Evolutionary conservation across 257 asterid species (phyloP).

Genomic region (Solanum megistacrolobum): DNA sequence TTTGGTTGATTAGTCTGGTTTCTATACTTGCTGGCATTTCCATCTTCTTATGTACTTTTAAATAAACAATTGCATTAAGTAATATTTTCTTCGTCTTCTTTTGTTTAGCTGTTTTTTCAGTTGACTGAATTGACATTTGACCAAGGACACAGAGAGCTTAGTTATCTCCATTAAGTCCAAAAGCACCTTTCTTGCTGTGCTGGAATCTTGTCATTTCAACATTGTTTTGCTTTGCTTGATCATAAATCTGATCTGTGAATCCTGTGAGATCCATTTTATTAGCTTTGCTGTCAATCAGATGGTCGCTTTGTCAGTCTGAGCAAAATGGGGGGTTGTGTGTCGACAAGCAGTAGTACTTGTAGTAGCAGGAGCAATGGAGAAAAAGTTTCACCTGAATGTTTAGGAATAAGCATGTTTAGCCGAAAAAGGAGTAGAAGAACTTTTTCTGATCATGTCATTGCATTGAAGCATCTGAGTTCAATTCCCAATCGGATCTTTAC

Average conservation of each 20-base stretch:
- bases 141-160: conserved; percentile 18
- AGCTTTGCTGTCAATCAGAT: conserved; percentile 21
- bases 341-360: conserved; percentile 67
- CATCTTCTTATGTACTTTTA: conserved; percentile 12
- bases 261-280: conserved; percentile 13
- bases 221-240: neutral
- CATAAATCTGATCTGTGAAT: neutral
- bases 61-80: conserved; percentile 26
- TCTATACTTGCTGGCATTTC: conserved; percentile 12
- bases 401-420: conserved; percentile 46
- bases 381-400: conserved; percentile 48
- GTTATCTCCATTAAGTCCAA: neutral
- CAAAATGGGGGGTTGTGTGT: conserved; percentile 88
- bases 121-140: conserved; percentile 37
- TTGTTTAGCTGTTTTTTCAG: conserved; percentile 42
- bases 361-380: conserved; percentile 74
- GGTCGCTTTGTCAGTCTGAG: conserved; percentile 39
- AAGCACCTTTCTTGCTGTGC: conserved; percentile 14
- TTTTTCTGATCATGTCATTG: conserved; percentile 48
- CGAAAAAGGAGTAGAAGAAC: conserved; percentile 47
- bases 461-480: conserved; percentile 59
- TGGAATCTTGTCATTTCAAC: conserved; percentile 25
- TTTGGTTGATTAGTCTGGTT: conserved; percentile 22
- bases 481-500: conserved; percentile 69
- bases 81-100: neutral